Base-by-base conservation (phyloP, 306 rosid species). In the Gynostemma pentaphyllum region DNA sequence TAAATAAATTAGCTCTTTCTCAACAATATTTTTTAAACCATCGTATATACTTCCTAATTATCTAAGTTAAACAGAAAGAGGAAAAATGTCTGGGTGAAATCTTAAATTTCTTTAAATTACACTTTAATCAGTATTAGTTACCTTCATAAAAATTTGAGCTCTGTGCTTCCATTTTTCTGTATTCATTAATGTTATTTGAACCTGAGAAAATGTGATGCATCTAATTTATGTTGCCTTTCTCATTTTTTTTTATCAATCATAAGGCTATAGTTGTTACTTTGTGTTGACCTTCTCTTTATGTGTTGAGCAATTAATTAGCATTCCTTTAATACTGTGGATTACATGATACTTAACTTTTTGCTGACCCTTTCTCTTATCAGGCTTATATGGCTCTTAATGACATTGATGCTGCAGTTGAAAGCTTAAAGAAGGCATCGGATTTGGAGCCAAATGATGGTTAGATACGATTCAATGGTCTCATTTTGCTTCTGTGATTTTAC, bases 361-460 rank as follows among this genome's bases (percentile, higher is more conserved):
- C 46, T 64, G 44, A 26, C 60, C 70, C 66, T 56, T 51, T 65
- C 61, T 52, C 66, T 49, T 41, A 23, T 68, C 81, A 90, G 97
- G 91, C 83, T 26, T 65, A 90, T 68, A 78, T 85, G 87, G 90
- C 82, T 18, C 97, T 90, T 21, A 72, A 81, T 64, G 95, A 90
- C 83, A 70, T 87, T 65, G 97, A 90, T 83, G 75, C 89, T 68
- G 94, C 96, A 22, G 90, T 80, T 62, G 91, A 83, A 79, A 90
- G 96, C 83, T 83, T 85, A 62, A 83, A 81, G 50, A 83, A 75
- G 69, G 95, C 97, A 64, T 69, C 71, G 64, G 83, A 76, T 55
- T 78, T 90, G 84, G 96, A 87, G 74, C 97, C 97, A 68, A 78
- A 77, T 80, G 94, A 90, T 75, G 90, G 97, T 90, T 36, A 73